Evolutionary conservation across 805 yeast species (phyloP), one percentile per base, ranked within the genome.

Genomic region (Suhomyces tanzawaensis): DNA sequence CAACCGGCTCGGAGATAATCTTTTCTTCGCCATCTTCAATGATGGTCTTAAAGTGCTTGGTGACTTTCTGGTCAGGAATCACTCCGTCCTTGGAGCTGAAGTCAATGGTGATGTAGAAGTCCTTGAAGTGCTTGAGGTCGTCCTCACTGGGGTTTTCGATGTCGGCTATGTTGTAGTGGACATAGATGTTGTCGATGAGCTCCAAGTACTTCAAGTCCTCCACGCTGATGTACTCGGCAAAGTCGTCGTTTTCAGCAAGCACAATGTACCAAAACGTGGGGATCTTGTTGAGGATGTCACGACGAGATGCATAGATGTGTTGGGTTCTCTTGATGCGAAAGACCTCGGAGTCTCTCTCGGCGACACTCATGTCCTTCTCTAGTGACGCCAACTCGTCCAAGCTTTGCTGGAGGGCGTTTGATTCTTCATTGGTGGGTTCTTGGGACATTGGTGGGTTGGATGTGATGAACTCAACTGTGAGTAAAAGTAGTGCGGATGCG

Each of bases 261-360:
- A 85, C 95, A 37, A 83, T 76, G 51, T 85, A 82, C 98, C 98
- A 91, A 59, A 91, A 89, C 46, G 77, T 76, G 1, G 90, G 88
- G 29, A 89, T 75, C 3, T 69, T 57, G 4, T 49, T 39, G 12
- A 81, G 66, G n/a, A 74, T 61, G 5, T 51, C 65, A 17, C 85
- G 70, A 48, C 97, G 69, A 40, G 72, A 60, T 4, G 55, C 66
- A 53, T 78, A 87, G 6, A 85, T 67, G 14, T 79, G 75, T 45
- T 72, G 74, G 6, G 87, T 72, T 21, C 73, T 62, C 33, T 61
- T 58, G 26, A 82, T 57, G 35, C 85, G 68, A 44, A 63, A 74
- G 30, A 73, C 58, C 49, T 82, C 82, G 17, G 79, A 79, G 18
- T 78, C 77, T 33, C 72, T 71, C 45, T 83, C 89, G 12, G 81